These are phyloP conservation scores for Gaultheria prostrata DNA, from an alignment of 148 eudicot species.

Conservation along the genomic window DNA sequence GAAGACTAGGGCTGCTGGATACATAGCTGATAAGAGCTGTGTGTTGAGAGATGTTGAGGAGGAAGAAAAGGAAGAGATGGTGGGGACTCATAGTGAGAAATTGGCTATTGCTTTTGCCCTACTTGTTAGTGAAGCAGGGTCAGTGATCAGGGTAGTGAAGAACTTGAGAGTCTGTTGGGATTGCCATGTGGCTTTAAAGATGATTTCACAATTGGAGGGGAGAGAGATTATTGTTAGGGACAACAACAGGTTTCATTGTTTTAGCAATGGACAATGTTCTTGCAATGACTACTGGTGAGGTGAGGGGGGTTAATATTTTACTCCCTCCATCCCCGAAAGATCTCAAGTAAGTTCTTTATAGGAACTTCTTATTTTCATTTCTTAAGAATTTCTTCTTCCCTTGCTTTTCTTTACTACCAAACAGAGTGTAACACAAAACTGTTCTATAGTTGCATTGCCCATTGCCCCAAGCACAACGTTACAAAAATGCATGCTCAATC, in stretches of 20 bases:
- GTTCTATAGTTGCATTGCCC: neutral
- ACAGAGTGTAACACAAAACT: neutral
- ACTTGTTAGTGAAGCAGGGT: constrained; percentile 48
- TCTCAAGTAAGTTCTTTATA: too few relatives aligned
- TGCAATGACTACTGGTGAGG: constrained; percentile 69
- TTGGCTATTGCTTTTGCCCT: constrained; percentile 64
- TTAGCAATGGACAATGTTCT: constrained; percentile 49
- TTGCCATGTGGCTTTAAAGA: constrained; percentile 57
- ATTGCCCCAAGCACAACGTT: neutral
- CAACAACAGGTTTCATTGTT: constrained; percentile 64
- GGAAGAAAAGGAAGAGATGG: constrained; percentile 76
- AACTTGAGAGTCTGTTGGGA: constrained; percentile 64
- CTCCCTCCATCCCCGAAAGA: too few relatives aligned
- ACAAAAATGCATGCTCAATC: neutral
- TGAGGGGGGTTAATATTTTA: neutral
- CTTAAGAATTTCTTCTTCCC: neutral
- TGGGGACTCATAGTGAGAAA: constrained; percentile 66
- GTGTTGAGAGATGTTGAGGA: constrained; percentile 59
- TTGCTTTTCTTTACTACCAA: neutral
- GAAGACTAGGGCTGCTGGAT: constrained; percentile 50
- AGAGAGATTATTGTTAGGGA: constrained; percentile 73
- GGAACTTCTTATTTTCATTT: neutral
- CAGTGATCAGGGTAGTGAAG: constrained; percentile 59
- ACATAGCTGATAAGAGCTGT: constrained; percentile 47
- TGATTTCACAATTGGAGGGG: constrained; percentile 55